A percentile compares a stretch with the other conserved stretches of the same genome.
phyloP scores from a whole-genome alignment of 352 stramenopile species.

The Thalassiosira allenii region DNA sequence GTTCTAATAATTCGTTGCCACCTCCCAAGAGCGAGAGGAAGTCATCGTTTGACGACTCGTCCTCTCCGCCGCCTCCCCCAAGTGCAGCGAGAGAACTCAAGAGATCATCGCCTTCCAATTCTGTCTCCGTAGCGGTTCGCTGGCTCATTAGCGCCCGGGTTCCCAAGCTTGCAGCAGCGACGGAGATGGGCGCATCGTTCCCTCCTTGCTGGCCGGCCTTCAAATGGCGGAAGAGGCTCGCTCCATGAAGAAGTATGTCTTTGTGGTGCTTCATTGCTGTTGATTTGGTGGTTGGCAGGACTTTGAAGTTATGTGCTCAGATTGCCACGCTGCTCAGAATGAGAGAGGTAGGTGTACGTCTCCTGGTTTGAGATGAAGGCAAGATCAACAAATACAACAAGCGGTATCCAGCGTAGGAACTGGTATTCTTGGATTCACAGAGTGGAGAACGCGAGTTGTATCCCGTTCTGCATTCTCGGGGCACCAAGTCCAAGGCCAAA shows the following conservation, averaged over 20 bases:
- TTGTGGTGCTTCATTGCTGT: slow-evolving; percentile 28
- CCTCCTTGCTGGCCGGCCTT: not conserved
- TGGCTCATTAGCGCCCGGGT: not conserved
- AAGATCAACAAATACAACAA: no score
- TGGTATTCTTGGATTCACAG: no score
- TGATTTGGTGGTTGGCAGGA: not conserved
- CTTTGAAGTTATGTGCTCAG: no score
- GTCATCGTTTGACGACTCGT: no score
- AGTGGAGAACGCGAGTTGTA: no score
- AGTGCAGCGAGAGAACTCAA: not conserved
- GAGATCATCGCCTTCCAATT: slow-evolving; percentile 14
- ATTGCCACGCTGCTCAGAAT: no score
- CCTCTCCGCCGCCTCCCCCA: slow-evolving; percentile 12
- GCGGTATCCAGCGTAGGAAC: no score
- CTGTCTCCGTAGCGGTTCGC: not conserved
- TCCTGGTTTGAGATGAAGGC: no score
- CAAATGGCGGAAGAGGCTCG: slow-evolving; percentile 8
- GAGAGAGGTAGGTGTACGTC: no score
- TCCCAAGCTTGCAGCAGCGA: not conserved
- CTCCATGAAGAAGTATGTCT: slow-evolving; percentile 10
- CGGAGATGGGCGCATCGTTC: not conserved
- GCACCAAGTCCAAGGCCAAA: no score
- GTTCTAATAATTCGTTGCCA: not conserved
- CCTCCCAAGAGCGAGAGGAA: no score
- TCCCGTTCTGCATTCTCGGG: no score